Conservation (phyloP, 1,284 basidiomycete genomes). For the Ganoderma sinense region DNA sequence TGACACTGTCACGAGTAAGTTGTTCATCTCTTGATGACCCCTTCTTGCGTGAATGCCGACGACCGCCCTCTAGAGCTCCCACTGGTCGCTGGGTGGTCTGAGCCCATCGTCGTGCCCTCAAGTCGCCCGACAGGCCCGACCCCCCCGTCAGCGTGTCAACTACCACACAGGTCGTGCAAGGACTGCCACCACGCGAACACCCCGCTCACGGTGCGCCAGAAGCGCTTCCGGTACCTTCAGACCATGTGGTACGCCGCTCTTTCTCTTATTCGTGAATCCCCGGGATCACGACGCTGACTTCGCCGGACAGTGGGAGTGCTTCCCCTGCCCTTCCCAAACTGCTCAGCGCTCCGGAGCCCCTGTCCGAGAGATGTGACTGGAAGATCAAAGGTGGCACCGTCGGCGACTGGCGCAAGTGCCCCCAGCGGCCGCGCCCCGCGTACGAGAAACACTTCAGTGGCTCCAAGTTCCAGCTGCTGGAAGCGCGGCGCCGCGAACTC, state of each 20-base stretch:
- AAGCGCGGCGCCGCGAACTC: not conserved
- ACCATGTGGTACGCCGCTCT: constrained; percentile 1
- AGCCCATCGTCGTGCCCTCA: not conserved
- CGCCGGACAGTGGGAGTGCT: not conserved
- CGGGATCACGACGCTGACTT: not conserved
- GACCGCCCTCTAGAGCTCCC: not conserved
- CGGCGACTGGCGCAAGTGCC: constrained; percentile 1
- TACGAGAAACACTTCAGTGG: not conserved
- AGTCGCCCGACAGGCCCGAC: not conserved
- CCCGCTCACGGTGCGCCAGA: not conserved
- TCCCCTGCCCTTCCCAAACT: not conserved
- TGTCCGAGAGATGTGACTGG: not conserved
- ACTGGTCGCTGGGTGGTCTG: not conserved
- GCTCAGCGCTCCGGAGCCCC: not conserved
- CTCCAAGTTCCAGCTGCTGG: not conserved
- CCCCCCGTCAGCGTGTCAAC: not conserved
- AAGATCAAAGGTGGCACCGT: not conserved
- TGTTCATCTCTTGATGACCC: not conserved
- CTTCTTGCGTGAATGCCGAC: not conserved
- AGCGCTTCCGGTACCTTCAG: not conserved
- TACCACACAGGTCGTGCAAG: not conserved
- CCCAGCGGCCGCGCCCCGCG: not conserved
- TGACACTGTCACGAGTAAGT: not conserved
- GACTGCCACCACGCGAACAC: not conserved
- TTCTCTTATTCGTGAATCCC: not conserved